phyloP scores from a whole-genome alignment of 2,329 filamentous ascomycete species.

The Zymoseptoria passerinii region DNA sequence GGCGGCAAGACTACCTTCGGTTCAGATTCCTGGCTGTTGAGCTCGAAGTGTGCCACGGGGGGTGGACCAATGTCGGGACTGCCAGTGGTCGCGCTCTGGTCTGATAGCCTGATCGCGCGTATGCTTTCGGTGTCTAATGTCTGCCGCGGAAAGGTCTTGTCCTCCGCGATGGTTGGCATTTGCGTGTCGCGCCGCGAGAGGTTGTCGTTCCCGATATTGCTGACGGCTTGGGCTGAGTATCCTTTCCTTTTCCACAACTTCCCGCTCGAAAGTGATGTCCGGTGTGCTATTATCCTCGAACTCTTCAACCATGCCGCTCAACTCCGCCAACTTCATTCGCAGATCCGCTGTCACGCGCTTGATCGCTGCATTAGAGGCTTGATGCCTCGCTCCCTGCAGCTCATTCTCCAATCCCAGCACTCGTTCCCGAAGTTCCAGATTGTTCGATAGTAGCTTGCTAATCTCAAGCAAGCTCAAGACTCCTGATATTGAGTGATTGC shows the following conservation, averaged over 20 bases:
- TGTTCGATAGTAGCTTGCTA: conserved; percentile 67
- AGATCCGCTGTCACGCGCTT: conserved; percentile 62
- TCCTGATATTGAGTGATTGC: conserved; percentile 68
- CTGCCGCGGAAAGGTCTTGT: background rate
- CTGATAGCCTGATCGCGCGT: conserved; percentile 39
- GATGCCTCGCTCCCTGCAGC: conserved; percentile 45
- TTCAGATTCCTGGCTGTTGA: conserved; percentile 28
- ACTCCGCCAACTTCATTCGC: conserved; percentile 63
- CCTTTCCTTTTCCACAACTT: background rate
- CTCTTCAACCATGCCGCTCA: conserved; percentile 57
- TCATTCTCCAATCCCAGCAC: conserved; percentile 62
- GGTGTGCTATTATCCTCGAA: conserved; percentile 15
- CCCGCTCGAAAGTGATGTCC: conserved; percentile 14
- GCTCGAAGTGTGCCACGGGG: conserved; percentile 46
- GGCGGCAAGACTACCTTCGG: conserved; percentile 5
- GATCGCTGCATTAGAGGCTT: conserved; percentile 55
- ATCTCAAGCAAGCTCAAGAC: conserved; percentile 68
- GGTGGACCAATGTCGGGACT: conserved; percentile 57
- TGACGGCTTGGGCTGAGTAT: conserved; percentile 6
- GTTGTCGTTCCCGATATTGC: conserved; percentile 21
- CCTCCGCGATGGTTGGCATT: background rate
- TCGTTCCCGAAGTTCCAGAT: conserved; percentile 62
- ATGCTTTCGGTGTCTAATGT: conserved; percentile 49
- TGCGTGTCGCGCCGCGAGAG: background rate
- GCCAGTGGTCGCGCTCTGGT: conserved; percentile 48